Percentiles rank a stretch among this genome's conserved stretches.
Conservation (phyloP, 768 basidiomycete genomes). For the Termitomyces sp. region DNA sequence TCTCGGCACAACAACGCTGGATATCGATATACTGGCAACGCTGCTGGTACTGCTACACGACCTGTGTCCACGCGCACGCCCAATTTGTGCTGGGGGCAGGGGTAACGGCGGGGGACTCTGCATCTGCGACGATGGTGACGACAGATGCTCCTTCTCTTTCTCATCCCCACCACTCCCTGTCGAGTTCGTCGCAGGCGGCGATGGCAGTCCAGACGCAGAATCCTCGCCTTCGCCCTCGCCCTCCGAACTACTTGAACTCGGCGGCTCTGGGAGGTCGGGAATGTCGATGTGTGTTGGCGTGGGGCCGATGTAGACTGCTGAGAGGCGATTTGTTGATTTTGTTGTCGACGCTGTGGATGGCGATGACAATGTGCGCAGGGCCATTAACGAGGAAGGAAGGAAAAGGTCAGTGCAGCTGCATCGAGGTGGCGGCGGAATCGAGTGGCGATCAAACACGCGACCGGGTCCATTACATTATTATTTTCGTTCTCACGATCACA, state of each 20-base stretch:
- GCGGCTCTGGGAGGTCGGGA: conserved; percentile 67
- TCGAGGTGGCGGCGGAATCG: not conserved
- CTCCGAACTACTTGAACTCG: conserved; percentile 49
- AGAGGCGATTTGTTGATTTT: conserved; percentile 28
- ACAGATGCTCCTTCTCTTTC: not conserved
- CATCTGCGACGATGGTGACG: not conserved
- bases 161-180: conserved; percentile 53
- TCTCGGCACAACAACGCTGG: not conserved
- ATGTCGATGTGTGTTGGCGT: conserved; percentile 29
- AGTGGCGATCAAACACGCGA: not conserved
- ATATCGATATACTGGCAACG: conserved; percentile 7
- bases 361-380: conserved; percentile 25
- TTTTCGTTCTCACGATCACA: no score
- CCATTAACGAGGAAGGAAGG: conserved; percentile 20
- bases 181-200: conserved; percentile 82
- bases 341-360: conserved; percentile 15
- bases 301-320: conserved; percentile 37
- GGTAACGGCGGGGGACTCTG: conserved; percentile 19
- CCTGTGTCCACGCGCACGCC: not conserved
- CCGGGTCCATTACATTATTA: not conserved
- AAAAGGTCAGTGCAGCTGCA: not conserved
- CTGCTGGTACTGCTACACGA: conserved; percentile 11
- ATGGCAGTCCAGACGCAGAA: conserved; percentile 61
- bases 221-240: not conserved
- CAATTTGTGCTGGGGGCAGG: not conserved